Percentiles rank a stretch among this genome's conserved stretches.
Conservation (phyloP, 176 grass and related monocot species). For the Stipa capillata region DNA sequence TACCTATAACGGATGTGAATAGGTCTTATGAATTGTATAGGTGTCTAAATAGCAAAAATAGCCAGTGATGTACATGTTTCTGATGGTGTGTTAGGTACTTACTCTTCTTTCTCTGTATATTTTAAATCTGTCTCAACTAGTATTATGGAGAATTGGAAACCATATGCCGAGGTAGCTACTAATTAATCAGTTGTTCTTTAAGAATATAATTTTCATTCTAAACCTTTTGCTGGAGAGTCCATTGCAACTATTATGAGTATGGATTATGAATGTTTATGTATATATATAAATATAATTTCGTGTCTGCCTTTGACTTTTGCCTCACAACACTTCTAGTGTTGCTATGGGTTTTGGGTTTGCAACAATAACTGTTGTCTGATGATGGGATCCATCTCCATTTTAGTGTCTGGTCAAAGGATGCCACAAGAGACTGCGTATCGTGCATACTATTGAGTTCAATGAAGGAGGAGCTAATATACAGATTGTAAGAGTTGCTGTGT, state of each 20-base stretch:
- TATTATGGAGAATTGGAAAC: background rate
- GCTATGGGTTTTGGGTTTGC: background rate
- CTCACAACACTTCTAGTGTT: background rate
- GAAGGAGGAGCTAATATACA: conserved; percentile 82
- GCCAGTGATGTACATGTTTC: background rate
- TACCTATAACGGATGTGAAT: background rate
- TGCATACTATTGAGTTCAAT: conserved; percentile 91
- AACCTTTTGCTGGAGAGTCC: background rate
- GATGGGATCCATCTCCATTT: conserved; percentile 16
- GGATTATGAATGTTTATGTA: background rate
- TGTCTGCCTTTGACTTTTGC: background rate
- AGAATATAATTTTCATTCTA: conserved; percentile 1
- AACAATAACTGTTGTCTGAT: background rate
- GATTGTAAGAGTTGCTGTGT: conserved; percentile 81
- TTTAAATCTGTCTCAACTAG: background rate
- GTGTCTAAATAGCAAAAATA: background rate
- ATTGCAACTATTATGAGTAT: background rate
- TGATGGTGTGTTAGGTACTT: background rate
- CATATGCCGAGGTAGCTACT: background rate
- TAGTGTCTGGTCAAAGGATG: conserved; percentile 95
- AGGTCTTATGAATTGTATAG: background rate
- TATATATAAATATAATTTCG: background rate
- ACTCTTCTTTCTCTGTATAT: background rate
- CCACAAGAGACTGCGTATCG: conserved; percentile 82
- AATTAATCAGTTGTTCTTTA: background rate